Base-by-base conservation (phyloP, 495 filamentous ascomycete species). In the Xylaria nigripes region DNA sequence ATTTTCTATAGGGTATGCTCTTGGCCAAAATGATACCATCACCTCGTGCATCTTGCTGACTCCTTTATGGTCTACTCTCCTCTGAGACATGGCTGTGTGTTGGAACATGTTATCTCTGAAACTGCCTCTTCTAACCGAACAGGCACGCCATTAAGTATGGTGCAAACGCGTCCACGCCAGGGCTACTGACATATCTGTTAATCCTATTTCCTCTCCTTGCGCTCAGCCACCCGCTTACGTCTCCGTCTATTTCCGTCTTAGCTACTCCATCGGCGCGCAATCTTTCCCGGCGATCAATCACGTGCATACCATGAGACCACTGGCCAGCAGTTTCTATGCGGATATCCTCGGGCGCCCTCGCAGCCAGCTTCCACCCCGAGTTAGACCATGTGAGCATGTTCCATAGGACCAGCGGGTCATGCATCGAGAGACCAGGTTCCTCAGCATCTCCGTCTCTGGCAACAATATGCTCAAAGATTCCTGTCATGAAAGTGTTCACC, bases 291-390 rank as follows among this genome's bases (percentile, higher is more conserved):
- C 82, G 72, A 69, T 98, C 94, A 30, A 89, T 73, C 16, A 97
- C 78, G 65, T 89, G 90, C 84, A 90, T 88, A 2, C 93, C 93
- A 41, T 86, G 75, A 48, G 92, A 96, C 93, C 93, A 98, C 70
- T 97, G 92, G 5, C 93, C 93, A 27, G 77, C 65, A 1, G 87
- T 88, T 67, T 98, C 93, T 22, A 98, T 73, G 13, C 93, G 77
- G 48, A 97, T 85, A 69, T 98, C 93, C 66, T 81, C 72, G 18
- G 69, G 75, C 55, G 71, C 67, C 10, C 67, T 56, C 19, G 72
- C 67, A 23, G 72, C 56, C 19, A 67, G 21, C 63, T 71, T 74
- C 78, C 78, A 81, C 13, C 68, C 69, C 13, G 75, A 71, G 36
- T 75, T 66, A 45, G 74, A 70, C 32, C 68, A 66, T 0, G 83